Conservation (phyloP, 139 green algal species). For the Pseudopediastrum boryanum region DNA sequence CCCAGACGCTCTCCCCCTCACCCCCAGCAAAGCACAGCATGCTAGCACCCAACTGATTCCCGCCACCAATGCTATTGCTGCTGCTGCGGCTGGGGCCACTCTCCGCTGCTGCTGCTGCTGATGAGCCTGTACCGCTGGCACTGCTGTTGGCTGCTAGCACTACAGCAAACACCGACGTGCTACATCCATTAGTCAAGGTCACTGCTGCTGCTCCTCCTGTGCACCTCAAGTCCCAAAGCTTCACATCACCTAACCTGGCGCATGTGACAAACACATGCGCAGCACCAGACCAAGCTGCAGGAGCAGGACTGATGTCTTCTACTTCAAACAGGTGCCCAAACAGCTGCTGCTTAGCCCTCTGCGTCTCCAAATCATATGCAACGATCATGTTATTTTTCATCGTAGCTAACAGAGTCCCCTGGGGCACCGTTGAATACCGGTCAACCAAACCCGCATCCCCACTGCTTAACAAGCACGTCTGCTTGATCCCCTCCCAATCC, state of each 20-base stretch:
- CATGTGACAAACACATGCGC: conserved; percentile 5
- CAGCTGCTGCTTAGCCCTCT: neutral
- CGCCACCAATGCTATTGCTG: conserved; percentile 5
- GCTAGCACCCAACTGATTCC: neutral
- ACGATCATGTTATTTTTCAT: neutral
- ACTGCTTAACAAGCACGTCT: neutral
- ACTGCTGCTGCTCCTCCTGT: neutral
- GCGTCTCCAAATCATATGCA: conserved; percentile 1
- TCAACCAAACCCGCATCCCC: too few relatives aligned
- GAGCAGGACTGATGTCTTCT: neutral
- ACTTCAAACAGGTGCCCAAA: neutral
- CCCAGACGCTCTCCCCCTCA: neutral
- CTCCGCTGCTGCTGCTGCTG: conserved; percentile 20
- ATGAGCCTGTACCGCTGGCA: too few relatives aligned
- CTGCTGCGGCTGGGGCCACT: conserved; percentile 2
- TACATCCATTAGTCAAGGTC: neutral
- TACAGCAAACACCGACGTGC: neutral
- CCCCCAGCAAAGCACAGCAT: neutral
- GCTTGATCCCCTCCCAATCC: neutral
- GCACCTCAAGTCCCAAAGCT: neutral
- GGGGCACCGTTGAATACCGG: neutral
- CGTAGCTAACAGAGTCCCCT: neutral
- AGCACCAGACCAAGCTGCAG: neutral
- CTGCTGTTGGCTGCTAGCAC: neutral
- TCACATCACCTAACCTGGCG: neutral